Conservation (phyloP, 2,329 filamentous ascomycete genomes). For the Mycocentrospora acerina region DNA sequence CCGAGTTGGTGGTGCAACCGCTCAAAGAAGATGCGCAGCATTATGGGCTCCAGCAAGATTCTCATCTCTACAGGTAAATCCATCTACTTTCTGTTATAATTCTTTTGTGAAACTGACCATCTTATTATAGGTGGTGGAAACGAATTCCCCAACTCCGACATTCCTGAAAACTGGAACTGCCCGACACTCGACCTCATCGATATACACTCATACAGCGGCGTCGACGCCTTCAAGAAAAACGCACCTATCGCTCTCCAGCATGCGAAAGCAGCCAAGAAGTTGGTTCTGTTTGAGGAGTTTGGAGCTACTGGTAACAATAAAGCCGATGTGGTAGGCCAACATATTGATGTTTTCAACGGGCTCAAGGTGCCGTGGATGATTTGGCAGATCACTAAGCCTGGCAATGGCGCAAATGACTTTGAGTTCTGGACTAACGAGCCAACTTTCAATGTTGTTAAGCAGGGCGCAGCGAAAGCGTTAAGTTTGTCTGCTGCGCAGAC, state of each 20-base stretch:
- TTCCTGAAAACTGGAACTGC: constrained; percentile 4
- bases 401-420: too few species aligned
- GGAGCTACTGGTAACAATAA: constrained; percentile 5
- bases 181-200: constrained; percentile 4
- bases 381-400: too few species aligned
- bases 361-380: constrained; percentile 9
- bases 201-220: constrained; percentile 9
- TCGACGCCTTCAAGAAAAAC: constrained; percentile 5
- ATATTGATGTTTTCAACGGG: constrained; percentile 8
- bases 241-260: constrained; percentile 4
- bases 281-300: constrained; percentile 8
- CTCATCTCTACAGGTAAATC: constrained; percentile 7
- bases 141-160: constrained; percentile 5
- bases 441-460: too few species aligned
- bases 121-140: constrained; percentile 1
- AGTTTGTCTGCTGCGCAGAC: too few species aligned
- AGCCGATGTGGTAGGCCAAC: constrained; percentile 2
- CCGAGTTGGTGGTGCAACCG: too few species aligned
- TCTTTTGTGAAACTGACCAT: neutral
- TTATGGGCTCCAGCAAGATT: too few species aligned
- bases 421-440: too few species aligned
- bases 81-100: too few species aligned
- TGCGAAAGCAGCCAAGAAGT: constrained; percentile 4
- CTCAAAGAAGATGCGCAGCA: too few species aligned
- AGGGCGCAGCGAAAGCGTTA: too few species aligned